Evolutionary conservation across 306 rosid species (phyloP), one percentile per base, ranked within the genome.

Genomic region (Alnus rubra): DNA sequence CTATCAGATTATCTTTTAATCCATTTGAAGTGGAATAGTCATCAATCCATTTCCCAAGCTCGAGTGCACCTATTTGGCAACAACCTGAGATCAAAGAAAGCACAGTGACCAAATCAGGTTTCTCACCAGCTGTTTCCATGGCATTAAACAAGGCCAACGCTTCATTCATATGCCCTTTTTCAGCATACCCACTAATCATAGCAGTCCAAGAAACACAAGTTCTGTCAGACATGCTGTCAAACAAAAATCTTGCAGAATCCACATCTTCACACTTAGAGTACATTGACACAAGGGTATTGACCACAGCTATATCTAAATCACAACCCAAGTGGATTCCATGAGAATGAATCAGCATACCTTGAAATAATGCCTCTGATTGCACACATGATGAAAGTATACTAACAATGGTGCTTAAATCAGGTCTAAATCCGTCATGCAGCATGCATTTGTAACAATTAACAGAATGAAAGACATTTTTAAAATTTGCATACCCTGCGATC

Each of bases 191-290:
- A 52, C 90, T 85, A 82, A 92, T 87, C 83, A 92, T 85, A 75
- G 86, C 88, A 70, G 85, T 92, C 97, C 97, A 92, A 6, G 94
- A 88, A 79, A 92, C 92, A 76, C 92, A 82, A 49, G 92, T 89
- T 78, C 87, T 87, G 48, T 48, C 33, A 62, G 71, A 53, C 90
- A 88, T 84, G 33, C 76, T 74, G 55, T 92, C 91, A 71, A 92
- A 92, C 75, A 85, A 83, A 79, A 55, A 56, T 49, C 84, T 82
- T 16, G 94, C 91, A 28, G 91, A 88, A 69, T 70, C 42, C 54
- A 88, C 60, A 78, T 89, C 90, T 62, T 90, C 88, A 16, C 92
- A 87, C 84, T 83, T 92, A 15, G 92, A 85, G 76, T 92, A 89
- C 94, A 89, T 89, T 31, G 88, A 92, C 71, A 92, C 79, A 50